Conservation (phyloP, 2,329 filamentous ascomycete genomes). For the Aaosphaeria arxii region DNA sequence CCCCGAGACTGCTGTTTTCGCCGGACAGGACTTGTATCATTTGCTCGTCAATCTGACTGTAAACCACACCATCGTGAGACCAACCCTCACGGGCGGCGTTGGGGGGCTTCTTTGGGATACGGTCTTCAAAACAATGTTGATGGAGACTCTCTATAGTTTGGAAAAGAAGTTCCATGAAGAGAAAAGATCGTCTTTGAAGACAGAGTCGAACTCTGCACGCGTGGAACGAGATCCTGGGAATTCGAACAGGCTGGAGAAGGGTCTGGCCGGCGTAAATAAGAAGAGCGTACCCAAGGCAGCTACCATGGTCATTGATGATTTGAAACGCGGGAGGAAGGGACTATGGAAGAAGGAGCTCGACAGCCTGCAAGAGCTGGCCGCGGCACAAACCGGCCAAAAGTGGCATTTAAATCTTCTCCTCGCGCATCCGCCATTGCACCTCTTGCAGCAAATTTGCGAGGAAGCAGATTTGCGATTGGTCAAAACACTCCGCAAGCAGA, state of each 20-base stretch:
- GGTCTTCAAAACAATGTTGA: conserved; percentile 10
- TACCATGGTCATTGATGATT: not conserved
- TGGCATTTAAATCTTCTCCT: not conserved
- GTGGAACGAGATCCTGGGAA: too few relatives aligned
- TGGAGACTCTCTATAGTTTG: not conserved
- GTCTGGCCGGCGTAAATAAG: too few relatives aligned
- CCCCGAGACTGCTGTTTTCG: conserved; percentile 15
- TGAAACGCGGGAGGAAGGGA: not conserved
- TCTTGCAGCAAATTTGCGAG: not conserved
- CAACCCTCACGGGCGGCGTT: conserved; percentile 15
- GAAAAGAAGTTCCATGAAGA: too few relatives aligned
- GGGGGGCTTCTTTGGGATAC: conserved; percentile 3
- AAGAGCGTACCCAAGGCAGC: not conserved
- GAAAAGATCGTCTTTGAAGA: too few relatives aligned
- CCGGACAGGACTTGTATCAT: conserved; percentile 8
- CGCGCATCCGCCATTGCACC: not conserved
- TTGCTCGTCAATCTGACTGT: conserved; percentile 16
- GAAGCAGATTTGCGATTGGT: not conserved
- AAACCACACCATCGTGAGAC: conserved; percentile 10
- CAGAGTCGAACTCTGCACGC: too few relatives aligned
- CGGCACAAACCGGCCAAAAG: not conserved
- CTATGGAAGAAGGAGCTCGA: not conserved
- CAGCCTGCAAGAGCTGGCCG: not conserved
- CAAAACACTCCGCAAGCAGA: not conserved
- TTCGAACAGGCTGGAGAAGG: too few relatives aligned